Percentiles rank a stretch among this genome's conserved stretches.
phyloP scores from a whole-genome alignment of 805 yeast genomes.

The Candida lessepsii region DNA sequence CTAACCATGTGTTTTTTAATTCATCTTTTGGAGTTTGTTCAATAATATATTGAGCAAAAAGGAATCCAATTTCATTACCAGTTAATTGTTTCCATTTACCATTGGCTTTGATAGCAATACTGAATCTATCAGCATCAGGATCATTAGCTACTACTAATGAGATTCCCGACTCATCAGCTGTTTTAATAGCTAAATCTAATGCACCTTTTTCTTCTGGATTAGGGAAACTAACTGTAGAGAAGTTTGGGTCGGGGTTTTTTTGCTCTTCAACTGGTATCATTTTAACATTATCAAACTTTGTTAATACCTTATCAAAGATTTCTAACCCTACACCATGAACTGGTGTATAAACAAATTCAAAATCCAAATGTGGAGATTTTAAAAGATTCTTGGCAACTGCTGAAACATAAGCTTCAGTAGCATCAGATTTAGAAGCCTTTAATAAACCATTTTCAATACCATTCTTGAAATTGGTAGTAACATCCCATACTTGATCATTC shows the following conservation, averaged over 20 bases:
- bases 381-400: constrained; percentile 30
- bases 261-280: constrained; percentile 45
- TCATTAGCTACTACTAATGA: constrained; percentile 81
- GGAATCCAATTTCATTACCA: constrained; percentile 87
- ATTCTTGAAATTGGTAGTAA: constrained; percentile 31
- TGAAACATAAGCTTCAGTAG: constrained; percentile 42
- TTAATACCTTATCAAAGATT: constrained; percentile 46
- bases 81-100: constrained; percentile 74
- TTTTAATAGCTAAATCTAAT: constrained; percentile 61
- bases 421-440: constrained; percentile 39
- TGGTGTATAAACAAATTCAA: constrained; percentile 79
- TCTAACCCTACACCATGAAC: constrained; percentile 93
- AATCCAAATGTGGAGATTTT: constrained; percentile 20
- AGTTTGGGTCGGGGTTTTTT: constrained; percentile 74
- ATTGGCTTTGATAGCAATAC: constrained; percentile 60
- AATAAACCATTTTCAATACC: constrained; percentile 30
- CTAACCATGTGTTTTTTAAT: constrained; percentile 46
- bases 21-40: constrained; percentile 29
- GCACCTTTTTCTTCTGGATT: constrained; percentile 97
- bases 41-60: constrained; percentile 70
- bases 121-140: constrained; percentile 96
- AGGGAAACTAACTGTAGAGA: constrained; percentile 85
- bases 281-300: constrained; percentile 37
- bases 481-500: constrained; percentile 48
- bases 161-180: constrained; percentile 53